These are phyloP conservation scores for Castanea sativa DNA, from an alignment of 306 rosid species.

Conservation along the genomic window DNA sequence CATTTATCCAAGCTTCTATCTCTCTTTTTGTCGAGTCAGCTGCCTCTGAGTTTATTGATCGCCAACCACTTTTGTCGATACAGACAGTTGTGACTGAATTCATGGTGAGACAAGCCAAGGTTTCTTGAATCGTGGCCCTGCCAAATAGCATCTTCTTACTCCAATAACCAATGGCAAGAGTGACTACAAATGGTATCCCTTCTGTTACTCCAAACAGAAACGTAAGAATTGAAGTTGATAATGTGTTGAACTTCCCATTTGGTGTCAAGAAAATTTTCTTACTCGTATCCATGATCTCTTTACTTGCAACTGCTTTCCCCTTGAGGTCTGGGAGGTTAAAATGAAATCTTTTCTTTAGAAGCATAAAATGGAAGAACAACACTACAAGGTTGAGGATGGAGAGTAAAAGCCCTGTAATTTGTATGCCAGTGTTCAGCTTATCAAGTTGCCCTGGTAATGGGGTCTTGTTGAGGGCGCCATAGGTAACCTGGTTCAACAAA, in stretches of 20 bases:
- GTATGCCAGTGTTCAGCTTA: neutral
- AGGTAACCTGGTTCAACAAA: neutral
- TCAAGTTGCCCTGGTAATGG: constrained; percentile 6
- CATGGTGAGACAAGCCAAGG: constrained; percentile 11
- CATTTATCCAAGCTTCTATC: neutral
- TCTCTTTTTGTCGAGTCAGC: neutral
- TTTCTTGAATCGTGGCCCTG: neutral
- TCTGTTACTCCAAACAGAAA: constrained; percentile 19
- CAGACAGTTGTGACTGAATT: constrained; percentile 3
- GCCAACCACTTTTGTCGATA: constrained; percentile 1
- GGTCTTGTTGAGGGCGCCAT: neutral
- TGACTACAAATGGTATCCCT: constrained; percentile 7
- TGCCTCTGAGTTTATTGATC: neutral
- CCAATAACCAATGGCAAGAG: constrained; percentile 5
- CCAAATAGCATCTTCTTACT: neutral
- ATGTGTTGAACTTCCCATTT: neutral
- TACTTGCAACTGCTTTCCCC: neutral
- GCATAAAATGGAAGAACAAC: neutral
- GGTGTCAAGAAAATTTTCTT: neutral
- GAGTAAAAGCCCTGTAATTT: constrained; percentile 2
- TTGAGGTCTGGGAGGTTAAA: constrained; percentile 6
- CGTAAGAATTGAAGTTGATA: neutral
- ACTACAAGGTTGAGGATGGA: neutral
- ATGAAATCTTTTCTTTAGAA: neutral
- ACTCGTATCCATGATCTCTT: neutral